Percentiles rank a stretch among this genome's conserved stretches.
phyloP scores from a whole-genome alignment of 371 early-diverging fungal species.

The Mortierella sp. region DNA sequence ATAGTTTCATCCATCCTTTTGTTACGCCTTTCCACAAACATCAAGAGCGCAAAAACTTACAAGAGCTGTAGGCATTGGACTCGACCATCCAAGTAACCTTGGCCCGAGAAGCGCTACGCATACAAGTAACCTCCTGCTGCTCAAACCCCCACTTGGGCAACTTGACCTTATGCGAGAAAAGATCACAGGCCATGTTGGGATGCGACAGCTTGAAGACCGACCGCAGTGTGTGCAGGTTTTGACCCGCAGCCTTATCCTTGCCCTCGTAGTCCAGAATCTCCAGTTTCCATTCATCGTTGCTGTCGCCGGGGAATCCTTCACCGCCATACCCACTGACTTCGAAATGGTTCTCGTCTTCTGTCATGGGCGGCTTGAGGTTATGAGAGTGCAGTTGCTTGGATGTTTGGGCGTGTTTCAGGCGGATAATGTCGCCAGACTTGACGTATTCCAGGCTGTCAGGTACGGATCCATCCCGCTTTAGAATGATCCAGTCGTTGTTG shows the following conservation, averaged over 20 bases:
- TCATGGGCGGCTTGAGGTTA: slow-evolving; percentile 88
- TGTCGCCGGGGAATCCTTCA: slow-evolving; percentile 64
- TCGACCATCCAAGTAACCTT: slow-evolving; percentile 79
- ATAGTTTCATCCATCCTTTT: background rate
- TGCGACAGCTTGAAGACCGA: slow-evolving; percentile 83
- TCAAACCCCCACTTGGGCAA: slow-evolving; percentile 98
- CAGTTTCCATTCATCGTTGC: slow-evolving; percentile 83
- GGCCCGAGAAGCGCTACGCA: slow-evolving; percentile 71
- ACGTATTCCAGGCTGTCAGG: slow-evolving; percentile 65
- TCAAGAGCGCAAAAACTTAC: slow-evolving; percentile 52
- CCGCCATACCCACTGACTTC: slow-evolving; percentile 84
- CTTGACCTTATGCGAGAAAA: slow-evolving; percentile 84
- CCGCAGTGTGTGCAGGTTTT: slow-evolving; percentile 72
- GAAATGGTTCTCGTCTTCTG: slow-evolving; percentile 90
- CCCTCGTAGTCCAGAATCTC: slow-evolving; percentile 77
- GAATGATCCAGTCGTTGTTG: slow-evolving; percentile 90
- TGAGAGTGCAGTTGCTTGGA: slow-evolving; percentile 76
- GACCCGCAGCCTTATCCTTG: slow-evolving; percentile 62
- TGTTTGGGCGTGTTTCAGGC: slow-evolving; percentile 64
- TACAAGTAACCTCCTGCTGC: slow-evolving; percentile 95
- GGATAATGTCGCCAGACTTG: slow-evolving; percentile 63
- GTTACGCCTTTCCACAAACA: background rate
- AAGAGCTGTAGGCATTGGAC: slow-evolving; percentile 59
- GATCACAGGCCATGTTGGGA: slow-evolving; percentile 76
- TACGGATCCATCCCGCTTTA: slow-evolving; percentile 62